Percentiles rank a stretch among this genome's conserved stretches.
Conservation (phyloP, 768 basidiomycete species). For the Hygrocybe coccinea region DNA sequence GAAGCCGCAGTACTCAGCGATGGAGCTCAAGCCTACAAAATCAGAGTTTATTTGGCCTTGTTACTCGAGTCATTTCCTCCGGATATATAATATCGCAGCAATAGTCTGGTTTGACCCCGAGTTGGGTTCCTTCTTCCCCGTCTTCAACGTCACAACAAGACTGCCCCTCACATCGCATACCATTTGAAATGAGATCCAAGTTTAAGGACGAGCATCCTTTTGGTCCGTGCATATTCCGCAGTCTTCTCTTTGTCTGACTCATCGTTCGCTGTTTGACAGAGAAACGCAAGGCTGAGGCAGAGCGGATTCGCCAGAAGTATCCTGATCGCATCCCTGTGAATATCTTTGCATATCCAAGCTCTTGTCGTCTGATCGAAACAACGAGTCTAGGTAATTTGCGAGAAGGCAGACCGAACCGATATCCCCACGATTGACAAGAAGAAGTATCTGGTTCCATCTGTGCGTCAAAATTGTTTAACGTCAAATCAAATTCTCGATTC, state of each 20-base stretch:
- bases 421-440: conserved; percentile 99
- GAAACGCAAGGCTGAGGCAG: conserved; percentile 99
- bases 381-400: conserved; percentile 84
- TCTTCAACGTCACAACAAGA: no score
- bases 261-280: conserved; percentile 49
- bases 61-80: no score
- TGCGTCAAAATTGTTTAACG: conserved; percentile 35
- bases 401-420: conserved; percentile 97
- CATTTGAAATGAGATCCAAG: conserved; percentile 74
- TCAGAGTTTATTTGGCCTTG: no score
- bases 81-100: no score
- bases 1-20: no score
- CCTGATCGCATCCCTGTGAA: conserved; percentile 95
- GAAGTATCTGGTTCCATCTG: conserved; percentile 99
- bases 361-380: background rate
- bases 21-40: no score
- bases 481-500: background rate
- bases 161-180: background rate
- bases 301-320: conserved; percentile 98
- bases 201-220: conserved; percentile 99
- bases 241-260: conserved; percentile 29
- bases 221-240: conserved; percentile 50
- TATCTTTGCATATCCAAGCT: conserved; percentile 14
- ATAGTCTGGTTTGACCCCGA: no score
- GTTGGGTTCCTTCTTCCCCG: no score